phyloP scores from a whole-genome alignment of 495 filamentous ascomycete species.

The Penicillium subrubescens region DNA sequence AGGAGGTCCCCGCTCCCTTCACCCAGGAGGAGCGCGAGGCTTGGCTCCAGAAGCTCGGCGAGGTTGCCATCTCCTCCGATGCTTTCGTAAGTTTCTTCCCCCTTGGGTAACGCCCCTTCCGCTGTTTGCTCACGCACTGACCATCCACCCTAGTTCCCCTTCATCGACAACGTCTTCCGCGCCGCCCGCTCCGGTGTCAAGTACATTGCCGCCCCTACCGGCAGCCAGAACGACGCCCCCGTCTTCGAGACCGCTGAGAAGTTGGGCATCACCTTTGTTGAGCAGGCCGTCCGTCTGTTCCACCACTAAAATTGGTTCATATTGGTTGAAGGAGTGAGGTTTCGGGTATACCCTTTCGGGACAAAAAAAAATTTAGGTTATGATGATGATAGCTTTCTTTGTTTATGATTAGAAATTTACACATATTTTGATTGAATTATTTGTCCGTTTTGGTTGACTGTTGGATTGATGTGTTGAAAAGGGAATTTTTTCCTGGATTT shows the following conservation, averaged over 20 bases:
- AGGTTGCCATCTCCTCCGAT: constrained; percentile 87
- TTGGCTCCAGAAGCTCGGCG: constrained; percentile 78
- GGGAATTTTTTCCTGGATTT: neutral
- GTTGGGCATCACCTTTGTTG: constrained; percentile 86
- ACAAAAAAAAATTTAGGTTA: constrained; percentile 28
- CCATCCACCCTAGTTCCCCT: constrained; percentile 71
- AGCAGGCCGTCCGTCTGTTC: constrained; percentile 86
- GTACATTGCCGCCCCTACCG: constrained; percentile 90
- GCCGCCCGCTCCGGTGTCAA: constrained; percentile 86
- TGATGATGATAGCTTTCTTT: constrained; percentile 34
- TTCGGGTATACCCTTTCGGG: constrained; percentile 12
- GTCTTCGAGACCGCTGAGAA: constrained; percentile 94
- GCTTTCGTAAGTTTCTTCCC: constrained; percentile 77
- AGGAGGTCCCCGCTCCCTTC: constrained; percentile 84
- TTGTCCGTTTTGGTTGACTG: neutral
- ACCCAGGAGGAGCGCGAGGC: constrained; percentile 79
- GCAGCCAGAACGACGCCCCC: constrained; percentile 87
- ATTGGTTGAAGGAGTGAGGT: constrained; percentile 3
- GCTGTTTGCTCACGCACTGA: constrained; percentile 16
- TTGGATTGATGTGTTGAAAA: neutral
- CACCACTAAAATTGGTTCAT: constrained; percentile 66
- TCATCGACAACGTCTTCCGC: constrained; percentile 95
- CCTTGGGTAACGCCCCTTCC: neutral
- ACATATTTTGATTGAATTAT: constrained; percentile 14
- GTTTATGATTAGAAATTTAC: constrained; percentile 32